Evolutionary conservation across 2,329 filamentous ascomycete genomes (phyloP), one percentile per base, ranked within the genome.

Genomic region (Lasiodiplodia sp.): DNA sequence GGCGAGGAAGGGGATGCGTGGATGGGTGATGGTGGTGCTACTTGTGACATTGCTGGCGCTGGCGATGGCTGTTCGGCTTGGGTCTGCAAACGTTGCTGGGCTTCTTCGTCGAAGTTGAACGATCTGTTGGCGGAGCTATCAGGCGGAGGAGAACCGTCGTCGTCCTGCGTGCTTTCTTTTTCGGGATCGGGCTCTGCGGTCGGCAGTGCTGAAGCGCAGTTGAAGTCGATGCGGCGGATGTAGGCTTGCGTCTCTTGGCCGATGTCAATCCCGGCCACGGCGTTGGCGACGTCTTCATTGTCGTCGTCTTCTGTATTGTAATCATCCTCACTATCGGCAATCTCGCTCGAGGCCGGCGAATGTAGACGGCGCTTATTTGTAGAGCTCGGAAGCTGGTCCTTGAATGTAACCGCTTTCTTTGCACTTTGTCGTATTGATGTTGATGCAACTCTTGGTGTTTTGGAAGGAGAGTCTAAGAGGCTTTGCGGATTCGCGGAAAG

Each of bases 231-330:
- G 16, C 23, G 56, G 25, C 49, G 66, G n/a, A 68, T 68, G 23
- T 62, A 55, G 8, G 66, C 66, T 21, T 68, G 66, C 1, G 66
- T 68, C n/a, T 68, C 66, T 25, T 68, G 56, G 1, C 66, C 66
- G 7, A 68, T 68, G n/a, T 60, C 66, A 12, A 63, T 37, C 28
- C 56, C 65, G 16, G 63, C 28, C 34, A 47, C 57, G 10, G 66
- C 44, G 25, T 56, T 21, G 14, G 28, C 18, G 18, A 40, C 47
- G 11, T 64, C 60, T 21, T 56, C 23, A 3, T 44, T 31, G 18
- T 31, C 56, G 18, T 63, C 55, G 0, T 44, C 47, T 4, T 52
- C 56, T 12, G 21, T 10, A 4, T 44, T 10, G 34, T 37, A 38
- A 23, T 67, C 65, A 7, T 67, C 65, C 14, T 66, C 63, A 16